phyloP scores from a whole-genome alignment of 192 early-diverging fungal genomes.

The Linnemannia exigua region DNA sequence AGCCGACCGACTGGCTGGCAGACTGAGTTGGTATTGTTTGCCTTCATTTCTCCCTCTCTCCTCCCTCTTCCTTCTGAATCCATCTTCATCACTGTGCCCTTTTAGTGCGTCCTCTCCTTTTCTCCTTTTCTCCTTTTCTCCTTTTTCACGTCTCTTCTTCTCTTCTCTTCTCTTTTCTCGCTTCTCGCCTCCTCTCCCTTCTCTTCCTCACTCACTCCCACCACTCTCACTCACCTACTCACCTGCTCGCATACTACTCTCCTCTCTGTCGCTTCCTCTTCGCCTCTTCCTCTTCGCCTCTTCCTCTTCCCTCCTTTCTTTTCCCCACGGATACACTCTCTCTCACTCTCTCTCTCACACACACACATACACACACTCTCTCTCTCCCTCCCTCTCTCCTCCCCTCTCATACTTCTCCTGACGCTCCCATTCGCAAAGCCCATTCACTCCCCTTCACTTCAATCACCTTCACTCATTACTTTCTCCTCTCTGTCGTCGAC shows the following conservation, averaged over 20 bases:
- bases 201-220: neutral
- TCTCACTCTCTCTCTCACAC: neutral
- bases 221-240: neutral
- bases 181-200: neutral
- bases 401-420: neutral
- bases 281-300: neutral
- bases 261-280: neutral
- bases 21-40: too few species aligned
- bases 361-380: neutral
- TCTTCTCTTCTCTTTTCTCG: neutral
- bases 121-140: neutral
- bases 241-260: neutral
- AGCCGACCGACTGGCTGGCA: too few species aligned
- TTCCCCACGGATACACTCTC: neutral
- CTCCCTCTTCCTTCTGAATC: neutral
- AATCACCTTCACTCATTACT: neutral
- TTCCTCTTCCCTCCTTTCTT: neutral
- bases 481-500: too few species aligned
- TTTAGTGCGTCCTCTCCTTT: neutral
- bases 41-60: too few species aligned
- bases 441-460: neutral
- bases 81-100: too few species aligned
- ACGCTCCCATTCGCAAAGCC: neutral
- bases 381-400: neutral
- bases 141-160: neutral